Percentiles rank a stretch among this genome's conserved stretches.
These are phyloP conservation scores for Thymus quinquecostatus DNA, from an alignment of 257 asterid genomes.

Conservation along the genomic window DNA sequence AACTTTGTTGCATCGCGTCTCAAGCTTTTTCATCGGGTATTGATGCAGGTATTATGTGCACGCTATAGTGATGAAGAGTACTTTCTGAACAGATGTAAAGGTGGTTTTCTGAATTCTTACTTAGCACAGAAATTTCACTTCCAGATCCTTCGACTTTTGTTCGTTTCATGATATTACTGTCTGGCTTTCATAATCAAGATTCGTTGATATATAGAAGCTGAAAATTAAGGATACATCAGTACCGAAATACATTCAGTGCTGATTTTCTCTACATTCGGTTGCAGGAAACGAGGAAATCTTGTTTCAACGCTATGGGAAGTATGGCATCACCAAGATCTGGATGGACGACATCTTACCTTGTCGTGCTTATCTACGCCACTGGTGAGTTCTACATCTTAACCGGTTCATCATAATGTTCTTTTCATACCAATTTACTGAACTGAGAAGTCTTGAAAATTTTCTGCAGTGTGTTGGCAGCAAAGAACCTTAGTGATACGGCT, in stretches of 20 bases:
- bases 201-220: neutral
- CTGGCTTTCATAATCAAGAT: neutral
- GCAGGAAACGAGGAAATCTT: slow-evolving; percentile 68
- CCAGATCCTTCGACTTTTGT: neutral
- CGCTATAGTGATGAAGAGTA: slow-evolving; percentile 88
- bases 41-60: slow-evolving; percentile 71
- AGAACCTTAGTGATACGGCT: slow-evolving; percentile 68
- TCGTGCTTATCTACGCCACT: slow-evolving; percentile 89
- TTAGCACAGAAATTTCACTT: neutral
- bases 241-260: slow-evolving; percentile 22
- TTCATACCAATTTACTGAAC: neutral
- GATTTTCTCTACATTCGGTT: slow-evolving; percentile 26
- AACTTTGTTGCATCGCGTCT: slow-evolving; percentile 30
- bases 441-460: slow-evolving; percentile 24
- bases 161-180: neutral
- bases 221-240: slow-evolving; percentile 11
- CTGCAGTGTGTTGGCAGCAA: slow-evolving; percentile 89
- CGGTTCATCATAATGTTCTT: neutral
- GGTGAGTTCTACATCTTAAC: slow-evolving; percentile 55
- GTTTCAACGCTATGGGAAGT: slow-evolving; percentile 65
- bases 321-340: slow-evolving; percentile 77
- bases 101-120: slow-evolving; percentile 40
- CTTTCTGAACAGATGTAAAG: slow-evolving; percentile 76
- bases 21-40: slow-evolving; percentile 8
- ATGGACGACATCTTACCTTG: slow-evolving; percentile 89